Conservation (phyloP, 2,329 filamentous ascomycete genomes). For the Hypoxylon sp. region DNA sequence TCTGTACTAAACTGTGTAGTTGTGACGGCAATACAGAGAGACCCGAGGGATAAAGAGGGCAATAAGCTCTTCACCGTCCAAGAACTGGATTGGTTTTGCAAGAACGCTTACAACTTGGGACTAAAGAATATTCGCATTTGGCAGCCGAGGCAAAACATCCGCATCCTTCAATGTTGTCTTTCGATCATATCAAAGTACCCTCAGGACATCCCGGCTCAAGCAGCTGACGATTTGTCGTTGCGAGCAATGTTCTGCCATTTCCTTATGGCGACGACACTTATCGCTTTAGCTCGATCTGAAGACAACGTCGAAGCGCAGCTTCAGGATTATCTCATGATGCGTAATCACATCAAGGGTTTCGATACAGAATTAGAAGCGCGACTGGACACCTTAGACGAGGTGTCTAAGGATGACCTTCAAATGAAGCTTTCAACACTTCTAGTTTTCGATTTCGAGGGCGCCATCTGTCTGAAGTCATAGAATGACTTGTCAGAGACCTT, state of each 20-base stretch:
- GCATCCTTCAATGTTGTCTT: slow-evolving; percentile 70
- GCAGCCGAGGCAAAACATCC: slow-evolving; percentile 67
- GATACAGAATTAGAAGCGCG: slow-evolving; percentile 62
- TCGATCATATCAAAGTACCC: slow-evolving; percentile 68
- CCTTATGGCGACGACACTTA: slow-evolving; percentile 68
- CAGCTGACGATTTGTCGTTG: slow-evolving; percentile 66
- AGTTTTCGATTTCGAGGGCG: slow-evolving; percentile 85
- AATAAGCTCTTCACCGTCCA: slow-evolving; percentile 69
- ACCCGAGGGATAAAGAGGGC: slow-evolving; percentile 58
- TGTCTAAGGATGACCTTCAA: slow-evolving; percentile 66
- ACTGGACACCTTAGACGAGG: slow-evolving; percentile 59
- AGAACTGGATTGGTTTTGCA: slow-evolving; percentile 88
- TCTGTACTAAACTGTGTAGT: slow-evolving; percentile 53
- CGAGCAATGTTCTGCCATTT: slow-evolving; percentile 81
- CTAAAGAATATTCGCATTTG: slow-evolving; percentile 72
- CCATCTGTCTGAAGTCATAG: slow-evolving; percentile 77
- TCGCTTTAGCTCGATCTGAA: slow-evolving; percentile 67
- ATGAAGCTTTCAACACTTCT: slow-evolving; percentile 77
- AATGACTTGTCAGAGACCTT: slow-evolving; percentile 75
- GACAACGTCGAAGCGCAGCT: slow-evolving; percentile 66
- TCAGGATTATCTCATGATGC: slow-evolving; percentile 73
- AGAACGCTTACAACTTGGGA: slow-evolving; percentile 84
- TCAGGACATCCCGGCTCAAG: slow-evolving; percentile 59
- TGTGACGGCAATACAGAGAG: slow-evolving; percentile 59
- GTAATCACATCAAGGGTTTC: slow-evolving; percentile 74